phyloP scores from a whole-genome alignment of 2,329 filamentous ascomycete species.

The Colletotrichum filicis region DNA sequence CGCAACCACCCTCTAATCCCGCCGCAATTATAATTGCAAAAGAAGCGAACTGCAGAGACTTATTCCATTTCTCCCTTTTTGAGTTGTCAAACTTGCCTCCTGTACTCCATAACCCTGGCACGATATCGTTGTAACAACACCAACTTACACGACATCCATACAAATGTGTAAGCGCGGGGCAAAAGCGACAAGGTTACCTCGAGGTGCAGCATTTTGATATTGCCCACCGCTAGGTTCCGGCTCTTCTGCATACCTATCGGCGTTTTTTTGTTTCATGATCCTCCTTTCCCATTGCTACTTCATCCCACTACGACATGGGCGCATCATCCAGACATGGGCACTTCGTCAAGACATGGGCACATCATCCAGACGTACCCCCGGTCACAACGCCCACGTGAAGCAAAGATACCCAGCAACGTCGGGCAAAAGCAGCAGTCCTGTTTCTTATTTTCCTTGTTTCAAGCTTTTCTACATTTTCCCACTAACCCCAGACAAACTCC shows the following conservation, averaged over 20 bases:
- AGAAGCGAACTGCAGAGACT: background rate
- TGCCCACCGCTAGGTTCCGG: background rate
- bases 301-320: background rate
- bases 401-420: background rate
- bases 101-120: constrained; percentile 8
- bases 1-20: background rate
- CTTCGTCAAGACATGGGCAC: too few relatives aligned
- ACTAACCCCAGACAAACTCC: background rate
- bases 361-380: background rate
- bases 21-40: background rate
- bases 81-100: background rate
- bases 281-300: constrained; percentile 1
- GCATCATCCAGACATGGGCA: constrained; percentile 4
- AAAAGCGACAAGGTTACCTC: background rate
- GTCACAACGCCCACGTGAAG: background rate
- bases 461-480: constrained; percentile 17
- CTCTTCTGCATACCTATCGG: background rate
- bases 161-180: constrained; percentile 15
- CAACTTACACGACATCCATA: background rate
- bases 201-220: background rate
- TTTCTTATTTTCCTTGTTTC: constrained; percentile 17
- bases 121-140: background rate
- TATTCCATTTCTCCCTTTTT: background rate
- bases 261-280: constrained; percentile 10
- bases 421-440: background rate